phyloP scores from a whole-genome alignment of 2,329 filamentous ascomycete species.

The Huntiella decipiens region DNA sequence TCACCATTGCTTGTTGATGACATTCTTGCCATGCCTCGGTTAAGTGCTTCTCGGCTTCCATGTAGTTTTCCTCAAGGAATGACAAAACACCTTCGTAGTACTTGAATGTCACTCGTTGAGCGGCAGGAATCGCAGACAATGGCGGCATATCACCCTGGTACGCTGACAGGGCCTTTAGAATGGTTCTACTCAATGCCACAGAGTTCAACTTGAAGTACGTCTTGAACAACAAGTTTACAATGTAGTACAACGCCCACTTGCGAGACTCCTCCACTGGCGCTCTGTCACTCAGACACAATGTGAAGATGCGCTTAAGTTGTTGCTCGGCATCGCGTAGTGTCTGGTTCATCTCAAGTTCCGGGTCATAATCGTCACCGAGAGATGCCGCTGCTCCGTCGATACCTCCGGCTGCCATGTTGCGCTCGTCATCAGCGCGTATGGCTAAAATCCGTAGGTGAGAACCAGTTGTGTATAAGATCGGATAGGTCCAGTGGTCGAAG shows the following conservation, averaged over 20 bases:
- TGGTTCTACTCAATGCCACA: slow-evolving; percentile 73
- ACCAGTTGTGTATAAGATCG: slow-evolving; percentile 70
- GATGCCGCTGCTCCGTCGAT: slow-evolving; percentile 25
- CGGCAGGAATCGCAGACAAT: slow-evolving; percentile 62
- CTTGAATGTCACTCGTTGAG: slow-evolving; percentile 86
- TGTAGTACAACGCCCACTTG: slow-evolving; percentile 95
- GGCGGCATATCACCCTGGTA: slow-evolving; percentile 63
- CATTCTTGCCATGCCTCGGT: slow-evolving; percentile 69
- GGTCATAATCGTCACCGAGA: slow-evolving; percentile 53
- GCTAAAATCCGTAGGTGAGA: slow-evolving; percentile 78
- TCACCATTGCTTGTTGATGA: slow-evolving; percentile 49
- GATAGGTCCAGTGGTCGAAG: slow-evolving; percentile 82
- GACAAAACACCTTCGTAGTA: slow-evolving; percentile 90
- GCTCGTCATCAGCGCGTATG: slow-evolving; percentile 69
- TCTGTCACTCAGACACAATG: slow-evolving; percentile 72
- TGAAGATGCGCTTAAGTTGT: slow-evolving; percentile 81
- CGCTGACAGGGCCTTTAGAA: slow-evolving; percentile 66
- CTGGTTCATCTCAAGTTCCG: slow-evolving; percentile 57
- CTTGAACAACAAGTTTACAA: slow-evolving; percentile 90
- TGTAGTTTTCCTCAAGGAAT: slow-evolving; percentile 88
- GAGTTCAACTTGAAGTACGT: slow-evolving; percentile 95
- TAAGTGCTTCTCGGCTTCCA: slow-evolving; percentile 62
- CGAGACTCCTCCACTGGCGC: slow-evolving; percentile 71
- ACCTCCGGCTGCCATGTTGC: slow-evolving; percentile 20
- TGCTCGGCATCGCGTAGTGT: slow-evolving; percentile 81